A percentile compares a stretch with the other conserved stretches of the same genome.
These are phyloP conservation scores for Eucalyptus polyanthemos DNA, from an alignment of 345 rosid genomes.

Conservation along the genomic window DNA sequence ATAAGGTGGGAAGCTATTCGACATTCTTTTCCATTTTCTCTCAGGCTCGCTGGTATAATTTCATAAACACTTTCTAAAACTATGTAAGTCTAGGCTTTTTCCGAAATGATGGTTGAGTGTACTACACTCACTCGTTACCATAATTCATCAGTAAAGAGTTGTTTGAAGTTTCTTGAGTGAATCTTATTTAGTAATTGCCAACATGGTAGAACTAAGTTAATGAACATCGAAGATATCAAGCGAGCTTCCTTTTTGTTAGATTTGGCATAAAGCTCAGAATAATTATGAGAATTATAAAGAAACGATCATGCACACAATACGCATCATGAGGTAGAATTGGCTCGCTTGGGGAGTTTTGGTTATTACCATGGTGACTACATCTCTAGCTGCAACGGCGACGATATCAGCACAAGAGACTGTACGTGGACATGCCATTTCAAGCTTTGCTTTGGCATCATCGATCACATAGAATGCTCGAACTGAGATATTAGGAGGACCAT, in stretches of 20 bases:
- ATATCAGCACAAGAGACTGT: constrained; percentile 70
- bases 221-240: not conserved
- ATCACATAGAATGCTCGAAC: constrained; percentile 69
- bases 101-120: not conserved
- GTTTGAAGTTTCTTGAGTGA: not conserved
- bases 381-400: constrained; percentile 71
- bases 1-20: not conserved
- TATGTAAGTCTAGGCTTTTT: not conserved
- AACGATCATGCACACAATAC: not conserved
- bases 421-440: constrained; percentile 55
- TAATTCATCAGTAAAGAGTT: not conserved
- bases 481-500: constrained; percentile 74
- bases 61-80: not conserved
- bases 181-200: not conserved
- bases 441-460: constrained; percentile 61
- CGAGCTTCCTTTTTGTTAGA: not conserved
- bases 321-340: not conserved
- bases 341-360: not conserved
- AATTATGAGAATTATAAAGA: not conserved
- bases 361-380: constrained; percentile 50
- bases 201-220: not conserved
- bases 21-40: not conserved
- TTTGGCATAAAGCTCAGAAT: not conserved
- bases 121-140: not conserved
- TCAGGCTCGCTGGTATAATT: not conserved